Evolutionary conservation across 306 rosid genomes (phyloP).

Genomic region (Vicia sativa): DNA sequence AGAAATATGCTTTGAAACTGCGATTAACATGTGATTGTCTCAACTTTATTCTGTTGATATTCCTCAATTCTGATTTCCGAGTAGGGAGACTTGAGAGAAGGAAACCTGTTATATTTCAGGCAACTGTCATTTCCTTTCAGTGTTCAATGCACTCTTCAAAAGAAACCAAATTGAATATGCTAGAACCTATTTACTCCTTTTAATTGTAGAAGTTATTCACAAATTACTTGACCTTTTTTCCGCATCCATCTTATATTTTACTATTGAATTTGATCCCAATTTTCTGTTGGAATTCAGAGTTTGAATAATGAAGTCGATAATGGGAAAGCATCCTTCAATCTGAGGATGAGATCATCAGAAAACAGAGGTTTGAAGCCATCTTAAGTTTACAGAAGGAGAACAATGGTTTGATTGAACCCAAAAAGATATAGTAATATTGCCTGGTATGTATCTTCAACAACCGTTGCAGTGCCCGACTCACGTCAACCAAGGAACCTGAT

Average conservation of each 20-base stretch:
- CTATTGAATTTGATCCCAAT: slow-evolving; percentile 13
- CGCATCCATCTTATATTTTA: too few relatives aligned
- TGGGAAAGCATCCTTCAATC: slow-evolving; percentile 53
- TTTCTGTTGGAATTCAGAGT: slow-evolving; percentile 49
- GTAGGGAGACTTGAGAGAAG: slow-evolving; percentile 2
- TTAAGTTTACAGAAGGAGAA: slow-evolving; percentile 66
- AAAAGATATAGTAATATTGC: slow-evolving; percentile 50
- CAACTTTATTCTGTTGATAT: too few relatives aligned
- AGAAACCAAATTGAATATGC: background rate
- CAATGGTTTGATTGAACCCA: slow-evolving; percentile 71
- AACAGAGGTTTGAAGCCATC: slow-evolving; percentile 63
- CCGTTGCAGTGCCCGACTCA: slow-evolving; percentile 29
- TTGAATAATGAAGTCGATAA: slow-evolving; percentile 38
- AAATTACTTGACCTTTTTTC: too few relatives aligned
- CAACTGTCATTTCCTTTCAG: slow-evolving; percentile 1
- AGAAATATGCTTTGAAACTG: background rate
- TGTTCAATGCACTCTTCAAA: slow-evolving; percentile 1
- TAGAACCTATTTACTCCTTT: slow-evolving; percentile 13
- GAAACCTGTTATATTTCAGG: slow-evolving; percentile 1
- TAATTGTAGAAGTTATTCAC: too few relatives aligned
- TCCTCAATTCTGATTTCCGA: background rate
- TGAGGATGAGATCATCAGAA: slow-evolving; percentile 56
- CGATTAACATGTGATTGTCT: background rate
- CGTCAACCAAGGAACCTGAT: slow-evolving; percentile 38
- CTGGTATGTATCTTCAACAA: slow-evolving; percentile 74